Percentiles rank a stretch among this genome's conserved stretches.
phyloP scores from a whole-genome alignment of 345 rosid species.

The Xanthoceras sorbifolium region DNA sequence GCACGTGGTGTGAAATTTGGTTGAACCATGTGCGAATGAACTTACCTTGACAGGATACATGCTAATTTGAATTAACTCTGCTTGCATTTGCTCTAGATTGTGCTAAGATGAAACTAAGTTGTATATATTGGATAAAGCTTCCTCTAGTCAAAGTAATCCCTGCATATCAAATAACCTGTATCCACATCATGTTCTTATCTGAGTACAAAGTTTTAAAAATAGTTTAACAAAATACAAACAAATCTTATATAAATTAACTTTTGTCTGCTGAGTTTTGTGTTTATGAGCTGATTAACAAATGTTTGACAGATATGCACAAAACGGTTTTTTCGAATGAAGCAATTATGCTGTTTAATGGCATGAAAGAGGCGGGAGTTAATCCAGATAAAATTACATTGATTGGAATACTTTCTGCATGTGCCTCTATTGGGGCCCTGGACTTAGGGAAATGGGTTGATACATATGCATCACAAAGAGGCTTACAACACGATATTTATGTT shows the following conservation, averaged over 20 bases:
- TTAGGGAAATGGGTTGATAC: slow-evolving; percentile 64
- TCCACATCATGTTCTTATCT: not conserved
- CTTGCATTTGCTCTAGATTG: not conserved
- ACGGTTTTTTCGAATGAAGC: slow-evolving; percentile 78
- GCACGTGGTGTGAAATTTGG: no score
- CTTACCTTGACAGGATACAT: not conserved
- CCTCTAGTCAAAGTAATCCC: not conserved
- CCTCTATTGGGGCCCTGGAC: slow-evolving; percentile 76
- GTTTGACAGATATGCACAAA: slow-evolving; percentile 70
- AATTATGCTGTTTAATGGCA: slow-evolving; percentile 51
- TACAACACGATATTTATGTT: slow-evolving; percentile 57
- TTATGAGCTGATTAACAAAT: slow-evolving; percentile 9
- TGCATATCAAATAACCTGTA: not conserved
- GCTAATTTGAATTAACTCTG: not conserved
- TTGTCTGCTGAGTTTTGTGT: slow-evolving; percentile 1
- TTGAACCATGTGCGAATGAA: not conserved
- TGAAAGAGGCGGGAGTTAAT: slow-evolving; percentile 46
- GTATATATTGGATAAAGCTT: not conserved
- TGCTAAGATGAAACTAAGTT: not conserved
- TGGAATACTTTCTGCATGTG: slow-evolving; percentile 72
- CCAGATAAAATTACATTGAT: slow-evolving; percentile 62
- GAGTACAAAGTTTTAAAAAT: not conserved
- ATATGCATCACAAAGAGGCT: slow-evolving; percentile 46
- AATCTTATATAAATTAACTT: slow-evolving; percentile 1
- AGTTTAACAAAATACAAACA: not conserved